A percentile compares a stretch with the other conserved stretches of the same genome.
phyloP scores from a whole-genome alignment of 2,329 filamentous ascomycete genomes.

The Myriosclerotinia curreyana region DNA sequence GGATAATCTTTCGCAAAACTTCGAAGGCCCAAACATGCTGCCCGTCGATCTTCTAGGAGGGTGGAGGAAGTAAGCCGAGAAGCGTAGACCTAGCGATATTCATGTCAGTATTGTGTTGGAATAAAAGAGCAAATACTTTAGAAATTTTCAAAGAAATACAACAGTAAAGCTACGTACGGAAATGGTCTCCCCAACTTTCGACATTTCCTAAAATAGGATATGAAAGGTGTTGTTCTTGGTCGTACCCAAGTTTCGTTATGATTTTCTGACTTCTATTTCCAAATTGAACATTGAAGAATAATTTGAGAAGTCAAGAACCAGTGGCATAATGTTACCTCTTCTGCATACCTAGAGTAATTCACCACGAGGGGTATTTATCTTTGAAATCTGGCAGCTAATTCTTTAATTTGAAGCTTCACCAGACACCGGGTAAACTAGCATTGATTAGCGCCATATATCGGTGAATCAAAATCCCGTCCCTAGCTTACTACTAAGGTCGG shows the following conservation, averaged over 20 bases:
- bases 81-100: conserved; percentile 41
- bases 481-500: neutral
- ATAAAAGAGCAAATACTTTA: neutral
- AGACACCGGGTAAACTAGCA: conserved; percentile 4
- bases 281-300: conserved; percentile 10
- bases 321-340: conserved; percentile 14
- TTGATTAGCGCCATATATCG: neutral
- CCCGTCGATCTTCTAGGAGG: conserved; percentile 88
- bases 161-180: conserved; percentile 8
- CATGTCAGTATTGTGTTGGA: neutral
- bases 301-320: conserved; percentile 5
- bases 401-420: conserved; percentile 13
- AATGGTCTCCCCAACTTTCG: conserved; percentile 23
- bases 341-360: neutral
- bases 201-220: conserved; percentile 20
- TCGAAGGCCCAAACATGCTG: conserved; percentile 85
- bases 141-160: neutral
- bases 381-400: conserved; percentile 4
- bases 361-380: conserved; percentile 2
- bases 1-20: conserved; percentile 97
- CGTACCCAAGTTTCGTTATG: conserved; percentile 10
- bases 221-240: conserved; percentile 20
- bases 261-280: conserved; percentile 6
- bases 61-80: conserved; percentile 84
- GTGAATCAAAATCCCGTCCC: conserved; percentile 10